Evolutionary conservation across 306 rosid genomes (phyloP).

Genomic region (Sechiopsis laciniata): DNA sequence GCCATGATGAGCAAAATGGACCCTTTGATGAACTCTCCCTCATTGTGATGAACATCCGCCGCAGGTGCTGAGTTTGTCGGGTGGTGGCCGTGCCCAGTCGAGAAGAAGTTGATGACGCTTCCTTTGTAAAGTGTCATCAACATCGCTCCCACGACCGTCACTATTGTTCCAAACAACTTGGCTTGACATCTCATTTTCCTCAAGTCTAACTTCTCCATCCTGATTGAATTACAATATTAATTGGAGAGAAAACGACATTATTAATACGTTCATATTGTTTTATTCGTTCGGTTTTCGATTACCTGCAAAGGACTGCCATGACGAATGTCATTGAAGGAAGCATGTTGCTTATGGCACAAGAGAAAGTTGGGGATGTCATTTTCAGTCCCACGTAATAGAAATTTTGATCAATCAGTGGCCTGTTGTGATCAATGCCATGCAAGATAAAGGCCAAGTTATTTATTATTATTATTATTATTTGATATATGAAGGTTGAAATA

Average conservation of each 20-base stretch:
- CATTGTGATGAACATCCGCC: slow-evolving; percentile 22
- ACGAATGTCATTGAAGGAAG: slow-evolving; percentile 91
- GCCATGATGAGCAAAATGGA: slow-evolving; percentile 74
- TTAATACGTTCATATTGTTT: not conserved
- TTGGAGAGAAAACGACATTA: not conserved
- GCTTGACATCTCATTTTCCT: slow-evolving; percentile 57
- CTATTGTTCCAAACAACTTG: slow-evolving; percentile 68
- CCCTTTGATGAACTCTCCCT: slow-evolving; percentile 68
- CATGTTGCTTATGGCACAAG: slow-evolving; percentile 85
- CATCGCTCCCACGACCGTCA: slow-evolving; percentile 88
- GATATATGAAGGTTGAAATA: not conserved
- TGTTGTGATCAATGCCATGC: slow-evolving; percentile 18
- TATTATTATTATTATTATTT: not conserved
- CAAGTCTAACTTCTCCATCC: slow-evolving; percentile 74
- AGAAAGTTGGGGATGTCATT: slow-evolving; percentile 75
- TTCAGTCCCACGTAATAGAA: slow-evolving; percentile 79
- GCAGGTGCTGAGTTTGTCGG: slow-evolving; percentile 30
- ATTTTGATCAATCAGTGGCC: slow-evolving; percentile 92
- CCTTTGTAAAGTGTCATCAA: slow-evolving; percentile 92
- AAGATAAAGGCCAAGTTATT: not conserved
- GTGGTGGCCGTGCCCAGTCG: slow-evolving; percentile 42
- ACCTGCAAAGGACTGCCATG: slow-evolving; percentile 82
- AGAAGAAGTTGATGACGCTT: slow-evolving; percentile 48
- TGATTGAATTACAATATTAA: not conserved
- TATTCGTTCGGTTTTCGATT: not conserved